A percentile compares a stretch with the other conserved stretches of the same genome.
Evolutionary conservation across 495 filamentous ascomycete species (phyloP).

Genomic region (Aspergillus bridgeri): DNA sequence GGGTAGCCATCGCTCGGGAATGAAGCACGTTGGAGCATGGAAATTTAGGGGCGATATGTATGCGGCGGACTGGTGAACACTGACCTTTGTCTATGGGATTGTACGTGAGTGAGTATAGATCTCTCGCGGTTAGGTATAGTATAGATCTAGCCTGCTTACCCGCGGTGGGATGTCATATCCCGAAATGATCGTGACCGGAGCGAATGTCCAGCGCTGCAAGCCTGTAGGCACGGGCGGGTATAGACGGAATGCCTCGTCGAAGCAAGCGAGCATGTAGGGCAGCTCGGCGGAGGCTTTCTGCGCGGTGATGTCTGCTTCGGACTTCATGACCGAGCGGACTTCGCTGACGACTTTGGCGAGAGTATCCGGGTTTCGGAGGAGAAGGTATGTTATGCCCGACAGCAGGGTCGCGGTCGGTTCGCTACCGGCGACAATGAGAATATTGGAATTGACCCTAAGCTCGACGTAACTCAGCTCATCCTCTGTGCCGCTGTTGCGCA

Average conservation of each 20-base stretch:
- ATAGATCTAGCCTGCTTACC: not conserved
- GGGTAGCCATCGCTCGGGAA: not conserved
- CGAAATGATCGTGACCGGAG: not conserved
- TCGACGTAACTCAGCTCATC: constrained; percentile 32
- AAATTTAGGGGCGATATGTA: too few species aligned
- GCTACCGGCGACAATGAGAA: constrained; percentile 46
- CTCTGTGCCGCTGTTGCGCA: constrained; percentile 20
- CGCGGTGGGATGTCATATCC: not conserved
- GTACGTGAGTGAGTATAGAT: too few species aligned
- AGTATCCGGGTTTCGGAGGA: constrained; percentile 28
- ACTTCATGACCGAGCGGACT: constrained; percentile 46
- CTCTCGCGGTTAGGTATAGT: not conserved
- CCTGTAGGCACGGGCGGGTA: constrained; percentile 29
- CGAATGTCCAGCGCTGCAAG: constrained; percentile 20
- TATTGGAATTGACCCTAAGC: constrained; percentile 23
- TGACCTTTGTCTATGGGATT: not conserved
- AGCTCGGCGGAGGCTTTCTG: constrained; percentile 38
- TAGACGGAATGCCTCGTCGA: constrained; percentile 35
- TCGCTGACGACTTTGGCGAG: constrained; percentile 44
- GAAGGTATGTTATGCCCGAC: constrained; percentile 32
- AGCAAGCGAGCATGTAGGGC: constrained; percentile 28
- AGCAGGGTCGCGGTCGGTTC: constrained; percentile 49
- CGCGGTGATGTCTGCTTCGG: constrained; percentile 46
- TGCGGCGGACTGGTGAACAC: not conserved
- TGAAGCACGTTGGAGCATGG: too few species aligned